Percentiles rank a stretch among this genome's conserved stretches.
Conservation (phyloP, 371 early-diverging fungal genomes). For the Lichtheimia ramosa region DNA sequence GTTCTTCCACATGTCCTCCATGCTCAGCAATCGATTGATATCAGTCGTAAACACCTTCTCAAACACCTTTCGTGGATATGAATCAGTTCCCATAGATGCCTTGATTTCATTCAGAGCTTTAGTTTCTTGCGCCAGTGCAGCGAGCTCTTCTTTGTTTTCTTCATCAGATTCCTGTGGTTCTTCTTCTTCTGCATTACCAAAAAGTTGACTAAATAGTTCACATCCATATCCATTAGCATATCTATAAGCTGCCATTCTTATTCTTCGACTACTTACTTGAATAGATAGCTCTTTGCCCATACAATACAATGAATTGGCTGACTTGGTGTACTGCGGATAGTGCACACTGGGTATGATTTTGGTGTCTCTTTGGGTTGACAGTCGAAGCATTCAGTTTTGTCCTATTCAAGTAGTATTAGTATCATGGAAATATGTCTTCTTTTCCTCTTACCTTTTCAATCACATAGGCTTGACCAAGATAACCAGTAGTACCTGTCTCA, state of each 20-base stretch:
- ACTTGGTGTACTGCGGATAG: constrained; percentile 96
- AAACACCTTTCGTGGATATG: constrained; percentile 77
- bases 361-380: constrained; percentile 93
- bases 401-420: constrained; percentile 15
- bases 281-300: constrained; percentile 97
- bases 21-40: constrained; percentile 70
- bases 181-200: constrained; percentile 11
- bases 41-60: constrained; percentile 82
- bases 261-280: constrained; percentile 47
- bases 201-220: constrained; percentile 61
- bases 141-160: constrained; percentile 58
- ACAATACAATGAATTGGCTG: constrained; percentile 98
- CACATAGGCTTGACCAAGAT: constrained; percentile 93
- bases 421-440: neutral
- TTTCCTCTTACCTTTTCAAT: constrained; percentile 64
- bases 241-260: constrained; percentile 59
- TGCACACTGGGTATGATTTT: constrained; percentile 95
- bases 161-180: constrained; percentile 10
- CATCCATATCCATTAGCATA: constrained; percentile 14
- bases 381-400: constrained; percentile 93
- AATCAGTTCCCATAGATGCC: constrained; percentile 56
- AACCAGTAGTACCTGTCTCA: constrained; percentile 98
- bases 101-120: constrained; percentile 68
- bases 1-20: constrained; percentile 92
- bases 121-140: constrained; percentile 68